phyloP scores from a whole-genome alignment of 129 eudicot species.

The Flaveria trinervia region DNA sequence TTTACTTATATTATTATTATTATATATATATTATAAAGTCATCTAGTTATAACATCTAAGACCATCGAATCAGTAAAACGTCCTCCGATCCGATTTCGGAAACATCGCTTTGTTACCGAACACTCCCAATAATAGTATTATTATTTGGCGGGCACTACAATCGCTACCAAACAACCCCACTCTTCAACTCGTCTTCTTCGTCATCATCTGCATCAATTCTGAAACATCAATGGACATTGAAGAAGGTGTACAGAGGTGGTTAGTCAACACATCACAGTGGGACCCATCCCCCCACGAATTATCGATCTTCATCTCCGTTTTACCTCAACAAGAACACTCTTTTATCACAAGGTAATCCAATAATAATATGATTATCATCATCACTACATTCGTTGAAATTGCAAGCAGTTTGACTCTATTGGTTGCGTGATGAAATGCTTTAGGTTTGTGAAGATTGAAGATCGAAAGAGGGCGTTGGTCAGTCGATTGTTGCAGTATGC shows the following conservation, averaged over 20 bases:
- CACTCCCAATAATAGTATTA: too few species aligned
- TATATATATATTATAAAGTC: too few species aligned
- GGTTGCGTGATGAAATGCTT: neutral
- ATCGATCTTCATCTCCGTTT: conserved; percentile 58
- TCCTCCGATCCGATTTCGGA: too few species aligned
- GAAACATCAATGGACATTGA: conserved; percentile 40
- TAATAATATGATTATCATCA: neutral
- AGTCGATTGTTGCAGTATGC: conserved; percentile 91
- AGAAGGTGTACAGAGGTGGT: conserved; percentile 69
- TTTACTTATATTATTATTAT: too few species aligned
- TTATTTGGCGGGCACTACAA: too few species aligned
- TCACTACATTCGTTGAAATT: neutral
- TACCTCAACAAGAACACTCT: conserved; percentile 59
- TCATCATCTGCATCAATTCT: neutral
- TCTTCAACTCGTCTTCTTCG: neutral
- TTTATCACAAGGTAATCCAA: conserved; percentile 58
- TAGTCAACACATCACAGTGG: conserved; percentile 69
- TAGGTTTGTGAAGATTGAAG: conserved; percentile 79
- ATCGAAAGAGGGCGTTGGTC: conserved; percentile 80
- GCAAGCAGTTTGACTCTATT: neutral
- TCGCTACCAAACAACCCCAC: too few species aligned
- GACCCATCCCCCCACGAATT: conserved; percentile 55
- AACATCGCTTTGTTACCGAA: too few species aligned
- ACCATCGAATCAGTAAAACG: too few species aligned
- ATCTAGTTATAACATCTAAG: too few species aligned